Evolutionary conservation across 2,329 filamentous ascomycete genomes (phyloP), one percentile per base, ranked within the genome.

Genomic region (Sclerotinia nivalis): DNA sequence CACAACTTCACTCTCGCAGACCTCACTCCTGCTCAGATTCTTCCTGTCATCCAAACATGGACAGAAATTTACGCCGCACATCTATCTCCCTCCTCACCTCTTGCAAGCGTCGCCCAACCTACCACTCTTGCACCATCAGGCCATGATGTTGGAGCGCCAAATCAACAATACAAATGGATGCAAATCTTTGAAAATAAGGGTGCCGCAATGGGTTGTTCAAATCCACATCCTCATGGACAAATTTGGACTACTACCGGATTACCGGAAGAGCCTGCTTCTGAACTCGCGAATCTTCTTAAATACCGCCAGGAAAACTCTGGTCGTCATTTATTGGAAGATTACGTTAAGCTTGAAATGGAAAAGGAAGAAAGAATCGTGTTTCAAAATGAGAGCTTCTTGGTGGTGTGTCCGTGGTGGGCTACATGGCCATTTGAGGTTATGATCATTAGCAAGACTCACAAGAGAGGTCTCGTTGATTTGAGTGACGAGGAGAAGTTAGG

Each of bases 131-230:
- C 84, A 9, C 72, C 73, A 12, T 67, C 73, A n/a, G 69, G 58
- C 31, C 81, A 82, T 31, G 80, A 83, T 13, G 80, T 83, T 18
- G 79, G 82, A 31, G 81, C 82, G 40, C 90, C 93, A 6, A 88
- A 85, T 66, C 87, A 91, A 67, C 93, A 97, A 81, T 93, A 97
- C 76, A 88, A 91, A 68, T 98, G 97, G 82, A 97, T 99, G 94
- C 96, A 99, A 79, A 98, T 99, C 73, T 99, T 99, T 73, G 96
- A 99, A 83, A 99, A 99, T 84, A 99, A 99, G 82, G 96, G 96
- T 66, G 89, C 92, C 0, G 93, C 95, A 15, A 99, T 99, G 96
- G 96, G 96, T 66, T 99, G 96, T 84, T 98, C 95, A 1, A 99
- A 99, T 80, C 96, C 96, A 0, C 96, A 99, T 80, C 96, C 96